Evolutionary conservation across 1,284 basidiomycete genomes (phyloP).

Genomic region (Trichosporon ovoides): DNA sequence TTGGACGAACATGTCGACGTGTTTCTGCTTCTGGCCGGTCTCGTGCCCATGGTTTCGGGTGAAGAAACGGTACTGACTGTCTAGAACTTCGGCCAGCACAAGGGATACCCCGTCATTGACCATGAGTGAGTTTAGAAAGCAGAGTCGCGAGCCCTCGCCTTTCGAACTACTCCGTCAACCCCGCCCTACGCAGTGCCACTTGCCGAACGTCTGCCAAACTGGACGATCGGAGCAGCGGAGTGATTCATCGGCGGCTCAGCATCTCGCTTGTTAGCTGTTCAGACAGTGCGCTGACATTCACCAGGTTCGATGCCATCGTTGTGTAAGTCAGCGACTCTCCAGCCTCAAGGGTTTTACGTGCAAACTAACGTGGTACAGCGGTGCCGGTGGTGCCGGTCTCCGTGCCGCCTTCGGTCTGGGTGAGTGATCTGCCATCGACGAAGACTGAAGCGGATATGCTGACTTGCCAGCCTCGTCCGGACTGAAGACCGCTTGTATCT

Average conservation of each 20-base stretch:
- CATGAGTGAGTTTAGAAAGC: constrained; percentile 54
- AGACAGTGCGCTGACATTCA: constrained; percentile 6
- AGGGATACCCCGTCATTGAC: constrained; percentile 85
- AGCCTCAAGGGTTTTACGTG: not conserved
- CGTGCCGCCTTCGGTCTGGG: constrained; percentile 93
- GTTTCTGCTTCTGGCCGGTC: not conserved
- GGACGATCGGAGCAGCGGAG: not conserved
- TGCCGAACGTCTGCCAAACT: not conserved
- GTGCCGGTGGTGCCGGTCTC: constrained; percentile 96
- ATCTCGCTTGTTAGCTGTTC: not conserved
- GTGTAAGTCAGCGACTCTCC: constrained; percentile 59
- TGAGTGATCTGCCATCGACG: constrained; percentile 16
- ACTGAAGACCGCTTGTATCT: constrained; percentile 97
- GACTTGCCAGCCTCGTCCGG: constrained; percentile 75
- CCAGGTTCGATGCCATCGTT: constrained; percentile 89
- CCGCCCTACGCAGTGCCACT: not conserved
- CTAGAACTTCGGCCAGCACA: constrained; percentile 47
- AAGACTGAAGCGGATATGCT: not conserved
- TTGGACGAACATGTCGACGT: not conserved
- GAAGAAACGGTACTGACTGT: constrained; percentile 4
- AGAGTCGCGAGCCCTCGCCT: not conserved
- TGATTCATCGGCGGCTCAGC: not conserved
- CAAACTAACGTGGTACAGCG: constrained; percentile 52
- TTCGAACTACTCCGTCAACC: not conserved
- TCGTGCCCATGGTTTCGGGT: not conserved